phyloP scores from a whole-genome alignment of 2,329 filamentous ascomycete genomes.

The Talaromyces sp. region DNA sequence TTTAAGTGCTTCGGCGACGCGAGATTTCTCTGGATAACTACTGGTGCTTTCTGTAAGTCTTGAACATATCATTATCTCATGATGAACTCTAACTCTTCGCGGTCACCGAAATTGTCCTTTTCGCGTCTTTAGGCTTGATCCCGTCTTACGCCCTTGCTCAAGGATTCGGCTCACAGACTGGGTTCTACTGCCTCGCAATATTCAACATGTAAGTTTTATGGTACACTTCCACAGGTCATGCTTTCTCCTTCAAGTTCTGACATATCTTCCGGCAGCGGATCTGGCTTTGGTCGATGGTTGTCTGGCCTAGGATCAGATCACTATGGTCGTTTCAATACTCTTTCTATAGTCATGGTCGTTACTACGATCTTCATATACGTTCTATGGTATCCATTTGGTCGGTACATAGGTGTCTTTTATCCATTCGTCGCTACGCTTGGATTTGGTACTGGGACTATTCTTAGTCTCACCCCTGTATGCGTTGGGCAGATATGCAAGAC shows the following conservation, averaged over 20 bases:
- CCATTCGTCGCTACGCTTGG: constrained; percentile 1
- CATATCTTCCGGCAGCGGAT: not conserved
- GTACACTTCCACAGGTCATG: not conserved
- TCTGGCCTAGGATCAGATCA: constrained; percentile 7
- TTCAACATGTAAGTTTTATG: constrained; percentile 1
- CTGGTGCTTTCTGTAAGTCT: not conserved
- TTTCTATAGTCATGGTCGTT: not conserved
- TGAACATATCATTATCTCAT: not conserved
- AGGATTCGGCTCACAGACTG: constrained; percentile 3
- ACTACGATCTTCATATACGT: constrained; percentile 1
- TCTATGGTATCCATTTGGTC: constrained; percentile 7
- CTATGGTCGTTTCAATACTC: constrained; percentile 6
- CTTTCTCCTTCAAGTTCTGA: not conserved
- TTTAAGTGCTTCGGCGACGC: not conserved
- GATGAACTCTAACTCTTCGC: not conserved
- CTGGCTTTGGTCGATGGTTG: constrained; percentile 3
- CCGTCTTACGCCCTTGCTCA: constrained; percentile 6
- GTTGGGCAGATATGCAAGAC: constrained; percentile 11
- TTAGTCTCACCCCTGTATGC: constrained; percentile 5
- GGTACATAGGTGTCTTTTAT: constrained; percentile 4
- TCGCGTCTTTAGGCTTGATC: constrained; percentile 1
- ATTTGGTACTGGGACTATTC: constrained; percentile 7
- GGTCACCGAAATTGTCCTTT: constrained; percentile 1
- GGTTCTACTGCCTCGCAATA: constrained; percentile 3
- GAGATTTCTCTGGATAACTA: not conserved